Evolutionary conservation across 257 asterid species (phyloP), one percentile per base, ranked within the genome.

Genomic region (Solanum rostratum): DNA sequence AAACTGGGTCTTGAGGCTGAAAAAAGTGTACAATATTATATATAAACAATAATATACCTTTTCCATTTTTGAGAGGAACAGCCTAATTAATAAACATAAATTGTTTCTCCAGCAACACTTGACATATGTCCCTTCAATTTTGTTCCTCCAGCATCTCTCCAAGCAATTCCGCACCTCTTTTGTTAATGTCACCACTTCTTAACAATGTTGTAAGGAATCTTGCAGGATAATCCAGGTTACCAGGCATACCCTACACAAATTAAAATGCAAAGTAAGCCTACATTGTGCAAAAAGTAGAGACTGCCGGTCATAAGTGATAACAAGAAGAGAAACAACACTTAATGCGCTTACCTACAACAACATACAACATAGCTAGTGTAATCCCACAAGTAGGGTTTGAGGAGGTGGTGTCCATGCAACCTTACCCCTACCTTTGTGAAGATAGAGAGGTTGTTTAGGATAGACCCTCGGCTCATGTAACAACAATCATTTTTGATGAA

Each of bases 101-200:
- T 39, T 22, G 62, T 65, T 30, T 43, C 82, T 76, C 82, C 82
- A 29, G 84, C 69, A 84, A 82, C 84, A 84, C 89, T 83, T 68
- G 45, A 53, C 43, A 53, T 87, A 39, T 83, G 27, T 62, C 65
- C 86, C 73, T 85, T 94, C 89, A 96, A 79, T 92, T 92, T 86
- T 92, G 92, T 84, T 96, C 95, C 91, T 93, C 97, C 92, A 96
- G 85, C 99, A 96, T 94, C 91, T 94, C 96, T 46, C 96, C 97
- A 1, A 94, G 97, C 91, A 94, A 91, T 88, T 95, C 98, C 86
- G 88, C 96, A 30, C 94, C 85, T 90, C 96, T 90, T 90, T 90
- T 93, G 90, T 95, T 93, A 92, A 93, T 85, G 59, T 95, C 98
- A 81, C 94, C 97, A 71, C 98, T 91, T 86, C 93, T 92, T 86